Base-by-base conservation (phyloP, 345 rosid genomes). In the Heritiera littoralis region DNA sequence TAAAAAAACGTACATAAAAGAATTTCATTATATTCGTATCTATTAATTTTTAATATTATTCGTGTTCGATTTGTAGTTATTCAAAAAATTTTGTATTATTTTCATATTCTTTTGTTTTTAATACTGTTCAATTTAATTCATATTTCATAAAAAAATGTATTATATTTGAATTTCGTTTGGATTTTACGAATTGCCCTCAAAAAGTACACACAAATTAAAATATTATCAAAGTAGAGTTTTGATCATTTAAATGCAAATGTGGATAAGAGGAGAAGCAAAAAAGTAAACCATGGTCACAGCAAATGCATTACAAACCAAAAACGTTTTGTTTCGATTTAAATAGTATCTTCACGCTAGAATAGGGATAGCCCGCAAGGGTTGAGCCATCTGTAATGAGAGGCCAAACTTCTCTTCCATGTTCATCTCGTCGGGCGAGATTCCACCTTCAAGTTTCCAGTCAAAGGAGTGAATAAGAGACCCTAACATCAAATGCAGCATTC, bases 371-470 rank as follows among this genome's bases (percentile, higher is more conserved):
- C 66, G 74, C 61, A 89, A 80, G 23, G 89, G 83, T 67, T 82
- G 45, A 32, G 87, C 88, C 78, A 76, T 81, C 23, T 49, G 80
- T 38, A 87, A 48, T 12, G 82, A 56, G 60, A 87, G 0, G n/a
- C 91, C 89, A 28, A 83, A 84, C 56, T 61, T 81, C 1, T 88
- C 90, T 17, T 84, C 86, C 87, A 88, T 81, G 80, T 82, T 81
- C 48, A 82, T 6, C 8, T 20, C 48, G 13, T 80, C 68, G 9
- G 88, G 82, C 3, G 80, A 61, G 32, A 80, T 59, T 7, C 75
- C 85, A 46, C 81, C 83, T 35, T 79, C 83, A 56, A 84, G 83
- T 66, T 75, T 79, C 90, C 91, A 87, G 3, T 86, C 84, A 82
- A 88, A 90, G n/a, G 74, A 69, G 49, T 83, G 75, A 56, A 90